These are phyloP conservation scores for Lodderomyces oxycetoniae DNA, from an alignment of 1,139 yeast species.

Conservation along the genomic window DNA sequence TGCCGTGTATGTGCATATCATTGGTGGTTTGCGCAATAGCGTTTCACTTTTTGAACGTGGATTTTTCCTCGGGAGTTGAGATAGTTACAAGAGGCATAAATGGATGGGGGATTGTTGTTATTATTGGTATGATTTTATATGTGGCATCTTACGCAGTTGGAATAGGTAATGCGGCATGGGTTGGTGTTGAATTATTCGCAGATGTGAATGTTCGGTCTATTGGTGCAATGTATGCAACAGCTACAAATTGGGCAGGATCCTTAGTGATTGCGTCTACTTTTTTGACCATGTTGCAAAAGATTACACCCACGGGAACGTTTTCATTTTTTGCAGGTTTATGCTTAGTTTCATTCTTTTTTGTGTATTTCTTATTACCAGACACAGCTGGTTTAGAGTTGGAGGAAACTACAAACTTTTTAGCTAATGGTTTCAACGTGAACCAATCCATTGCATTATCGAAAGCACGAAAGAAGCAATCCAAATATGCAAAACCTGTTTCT, in stretches of 20 bases:
- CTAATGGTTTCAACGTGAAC: constrained; percentile 80
- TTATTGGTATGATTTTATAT: constrained; percentile 77
- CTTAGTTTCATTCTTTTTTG: constrained; percentile 62
- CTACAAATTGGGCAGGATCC: constrained; percentile 95
- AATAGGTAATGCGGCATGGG: constrained; percentile 98
- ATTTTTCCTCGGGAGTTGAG: constrained; percentile 46
- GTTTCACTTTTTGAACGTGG: constrained; percentile 72
- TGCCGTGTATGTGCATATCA: constrained; percentile 79
- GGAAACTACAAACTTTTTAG: constrained; percentile 76
- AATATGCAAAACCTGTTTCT: constrained; percentile 12
- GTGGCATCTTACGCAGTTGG: constrained; percentile 92
- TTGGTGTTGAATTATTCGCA: constrained; percentile 90
- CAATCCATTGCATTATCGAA: constrained; percentile 63
- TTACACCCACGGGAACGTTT: constrained; percentile 94
- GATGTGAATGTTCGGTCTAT: constrained; percentile 84
- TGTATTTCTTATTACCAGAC: constrained; percentile 86
- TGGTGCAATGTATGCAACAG: constrained; percentile 90
- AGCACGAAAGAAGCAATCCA: constrained; percentile 33
- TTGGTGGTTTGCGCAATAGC: constrained; percentile 79
- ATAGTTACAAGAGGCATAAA: constrained; percentile 49
- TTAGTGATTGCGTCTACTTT: constrained; percentile 86
- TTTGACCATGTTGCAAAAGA: constrained; percentile 86
- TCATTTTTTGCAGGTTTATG: constrained; percentile 83
- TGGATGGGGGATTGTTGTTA: constrained; percentile 84
- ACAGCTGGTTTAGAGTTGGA: constrained; percentile 85